A percentile compares a stretch with the other conserved stretches of the same genome.
Evolutionary conservation across 2,329 filamentous ascomycete species (phyloP).

Genomic region (Aspergillus alliaceus): DNA sequence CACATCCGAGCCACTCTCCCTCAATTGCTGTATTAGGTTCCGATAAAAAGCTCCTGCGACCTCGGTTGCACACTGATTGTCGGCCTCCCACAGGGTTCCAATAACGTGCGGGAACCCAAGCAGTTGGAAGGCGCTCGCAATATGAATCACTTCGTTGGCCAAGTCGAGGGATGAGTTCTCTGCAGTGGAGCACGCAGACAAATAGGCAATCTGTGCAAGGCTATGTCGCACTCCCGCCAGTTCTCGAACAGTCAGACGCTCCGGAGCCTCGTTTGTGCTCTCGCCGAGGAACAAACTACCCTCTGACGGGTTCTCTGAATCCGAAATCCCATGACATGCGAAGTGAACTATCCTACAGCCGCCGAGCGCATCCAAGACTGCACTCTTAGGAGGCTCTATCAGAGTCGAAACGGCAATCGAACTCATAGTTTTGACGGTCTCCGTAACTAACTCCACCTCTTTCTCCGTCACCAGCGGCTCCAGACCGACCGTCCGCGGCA

Average conservation of each 20-base stretch:
- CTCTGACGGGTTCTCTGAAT: not conserved
- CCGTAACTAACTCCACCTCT: not conserved
- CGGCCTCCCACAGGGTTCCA: not conserved
- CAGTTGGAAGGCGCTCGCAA: not conserved
- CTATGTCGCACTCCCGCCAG: not conserved
- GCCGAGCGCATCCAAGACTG: not conserved
- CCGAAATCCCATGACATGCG: not conserved
- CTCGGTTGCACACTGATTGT: no score
- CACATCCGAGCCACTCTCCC: no score
- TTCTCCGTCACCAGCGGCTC: not conserved
- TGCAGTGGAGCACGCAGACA: not conserved
- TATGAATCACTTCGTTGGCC: not conserved
- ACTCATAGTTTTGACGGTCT: not conserved
- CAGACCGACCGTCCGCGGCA: not conserved
- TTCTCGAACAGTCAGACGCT: not conserved
- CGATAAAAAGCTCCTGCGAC: no score
- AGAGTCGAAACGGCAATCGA: no score
- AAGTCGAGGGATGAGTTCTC: not conserved
- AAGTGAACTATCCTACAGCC: not conserved
- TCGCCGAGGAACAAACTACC: not conserved
- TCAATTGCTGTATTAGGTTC: no score
- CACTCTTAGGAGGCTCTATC: not conserved
- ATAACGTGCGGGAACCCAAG: not conserved
- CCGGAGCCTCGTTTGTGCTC: not conserved
- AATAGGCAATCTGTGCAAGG: not conserved